A percentile compares a stretch with the other conserved stretches of the same genome.
phyloP scores from a whole-genome alignment of 2,329 filamentous ascomycete genomes.

The Colletotrichum lini region DNA sequence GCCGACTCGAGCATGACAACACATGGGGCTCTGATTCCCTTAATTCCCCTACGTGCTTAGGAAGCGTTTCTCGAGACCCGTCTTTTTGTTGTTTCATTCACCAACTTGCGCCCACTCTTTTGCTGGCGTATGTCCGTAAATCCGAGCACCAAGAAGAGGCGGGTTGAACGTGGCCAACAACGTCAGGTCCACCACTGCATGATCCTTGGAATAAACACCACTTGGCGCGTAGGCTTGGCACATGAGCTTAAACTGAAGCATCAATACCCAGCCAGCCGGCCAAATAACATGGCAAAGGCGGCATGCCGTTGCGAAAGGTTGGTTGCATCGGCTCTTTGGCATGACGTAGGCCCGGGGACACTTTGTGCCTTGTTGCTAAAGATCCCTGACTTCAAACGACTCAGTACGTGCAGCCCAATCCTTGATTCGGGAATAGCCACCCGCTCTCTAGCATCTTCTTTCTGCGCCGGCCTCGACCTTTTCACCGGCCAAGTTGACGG shows the following conservation, averaged over 20 bases:
- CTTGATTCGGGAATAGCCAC: background rate
- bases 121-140: slow-evolving; percentile 6
- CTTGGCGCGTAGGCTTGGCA: background rate
- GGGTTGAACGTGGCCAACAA: too few relatives aligned
- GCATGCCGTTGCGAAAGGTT: background rate
- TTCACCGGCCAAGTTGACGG: background rate
- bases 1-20: slow-evolving; percentile 9
- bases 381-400: background rate
- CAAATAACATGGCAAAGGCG: background rate
- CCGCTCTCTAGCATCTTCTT: background rate
- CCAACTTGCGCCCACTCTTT: too few relatives aligned
- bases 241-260: background rate
- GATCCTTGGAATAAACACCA: background rate
- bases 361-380: background rate
- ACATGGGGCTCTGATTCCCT: background rate
- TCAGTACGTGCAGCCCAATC: background rate
- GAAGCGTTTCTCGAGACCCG: background rate
- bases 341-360: background rate
- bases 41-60: slow-evolving; percentile 2
- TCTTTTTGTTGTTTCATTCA: background rate
- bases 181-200: background rate
- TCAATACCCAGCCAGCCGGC: too few relatives aligned
- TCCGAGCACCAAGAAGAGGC: background rate
- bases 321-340: background rate
- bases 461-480: background rate